Evolutionary conservation across 2,329 filamentous ascomycete genomes (phyloP).

Genomic region (Colletotrichum australisinense): DNA sequence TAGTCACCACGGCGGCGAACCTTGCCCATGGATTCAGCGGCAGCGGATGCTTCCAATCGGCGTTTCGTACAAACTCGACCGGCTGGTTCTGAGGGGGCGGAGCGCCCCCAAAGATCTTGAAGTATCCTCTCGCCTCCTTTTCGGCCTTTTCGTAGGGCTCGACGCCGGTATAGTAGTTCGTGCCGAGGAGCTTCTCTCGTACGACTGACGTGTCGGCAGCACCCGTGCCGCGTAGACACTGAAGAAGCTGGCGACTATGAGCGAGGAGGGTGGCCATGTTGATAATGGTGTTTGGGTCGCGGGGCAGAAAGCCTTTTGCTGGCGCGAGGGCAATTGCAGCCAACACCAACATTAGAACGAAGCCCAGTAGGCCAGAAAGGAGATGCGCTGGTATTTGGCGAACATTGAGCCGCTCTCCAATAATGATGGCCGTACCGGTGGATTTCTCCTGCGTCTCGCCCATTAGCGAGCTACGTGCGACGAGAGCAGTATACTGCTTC

Average conservation of each 20-base stretch:
- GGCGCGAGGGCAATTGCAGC: constrained; percentile 41
- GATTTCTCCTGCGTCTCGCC: constrained; percentile 16
- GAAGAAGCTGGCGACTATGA: constrained; percentile 49
- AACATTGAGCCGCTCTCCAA: constrained; percentile 46
- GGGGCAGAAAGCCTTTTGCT: constrained; percentile 47
- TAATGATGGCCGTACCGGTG: constrained; percentile 40
- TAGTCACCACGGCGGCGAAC: constrained; percentile 40
- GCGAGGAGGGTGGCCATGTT: constrained; percentile 49
- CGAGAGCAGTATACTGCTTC: constrained; percentile 47
- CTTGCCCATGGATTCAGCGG: constrained; percentile 44
- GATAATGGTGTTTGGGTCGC: constrained; percentile 47
- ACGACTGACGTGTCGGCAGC: constrained; percentile 44
- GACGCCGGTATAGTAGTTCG: constrained; percentile 47
- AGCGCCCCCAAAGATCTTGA: constrained; percentile 39
- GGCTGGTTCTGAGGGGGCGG: constrained; percentile 24
- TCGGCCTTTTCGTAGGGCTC: constrained; percentile 48
- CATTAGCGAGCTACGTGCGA: constrained; percentile 46
- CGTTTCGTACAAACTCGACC: constrained; percentile 34
- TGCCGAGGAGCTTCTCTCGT: constrained; percentile 41
- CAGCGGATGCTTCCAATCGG: constrained; percentile 44
- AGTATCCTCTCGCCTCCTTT: constrained; percentile 36
- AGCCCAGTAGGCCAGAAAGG: constrained; percentile 42
- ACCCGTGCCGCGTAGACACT: constrained; percentile 48
- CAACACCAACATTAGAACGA: constrained; percentile 41
- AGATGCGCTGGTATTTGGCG: constrained; percentile 45